Evolutionary conservation across 164 flowering plant species (phyloP), one percentile per base, ranked within the genome.

Genomic region (Pachysandra terminalis): DNA sequence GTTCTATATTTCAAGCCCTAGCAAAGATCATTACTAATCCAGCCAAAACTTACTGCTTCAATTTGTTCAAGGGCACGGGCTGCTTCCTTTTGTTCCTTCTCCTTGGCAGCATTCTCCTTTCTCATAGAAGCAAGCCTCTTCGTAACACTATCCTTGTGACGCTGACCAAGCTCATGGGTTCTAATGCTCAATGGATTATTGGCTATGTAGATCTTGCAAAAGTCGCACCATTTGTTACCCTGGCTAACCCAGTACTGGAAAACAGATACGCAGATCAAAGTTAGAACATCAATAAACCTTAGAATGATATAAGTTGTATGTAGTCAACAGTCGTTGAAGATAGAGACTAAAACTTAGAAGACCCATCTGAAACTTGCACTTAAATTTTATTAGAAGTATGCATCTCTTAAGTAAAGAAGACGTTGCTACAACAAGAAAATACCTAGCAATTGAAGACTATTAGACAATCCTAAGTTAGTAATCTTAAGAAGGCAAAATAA

Each of bases 181-280:
- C 96, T 80, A 59, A 93, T 88, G 77, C 96, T 89, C 53, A 87
- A 71, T 49, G 93, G 93, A 70, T 93, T 95, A 75, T 86, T 95
- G 63, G 97, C 75, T 78, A 93, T 85, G 73, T 73, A 95, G 58
- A 95, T 92, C 71, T 95, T 95, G 89, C 99, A 95, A 68, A 88
- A 87, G 64, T 95, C 98, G 19, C 98, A 95, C 98, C 97, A 92
- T 74, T 95, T 89, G 74, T 95, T 95, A 1, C 98, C 98, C 79
- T 95, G 99, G 71, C 95, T 91, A 24, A 94, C 95, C 96, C 97
- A 91, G 73, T 87, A 93, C 98, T 93, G 87, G 24, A 63, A 63
- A 68, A 68, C 37, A 68, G 23, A 56, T 48, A 66, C n/a, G n/a
- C 41, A 72, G 23, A 56, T 56, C 65, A 67, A 59, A 70, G 21